Conservation (phyloP, 805 yeast genomes). For the Saccharomycopsis malanga region DNA sequence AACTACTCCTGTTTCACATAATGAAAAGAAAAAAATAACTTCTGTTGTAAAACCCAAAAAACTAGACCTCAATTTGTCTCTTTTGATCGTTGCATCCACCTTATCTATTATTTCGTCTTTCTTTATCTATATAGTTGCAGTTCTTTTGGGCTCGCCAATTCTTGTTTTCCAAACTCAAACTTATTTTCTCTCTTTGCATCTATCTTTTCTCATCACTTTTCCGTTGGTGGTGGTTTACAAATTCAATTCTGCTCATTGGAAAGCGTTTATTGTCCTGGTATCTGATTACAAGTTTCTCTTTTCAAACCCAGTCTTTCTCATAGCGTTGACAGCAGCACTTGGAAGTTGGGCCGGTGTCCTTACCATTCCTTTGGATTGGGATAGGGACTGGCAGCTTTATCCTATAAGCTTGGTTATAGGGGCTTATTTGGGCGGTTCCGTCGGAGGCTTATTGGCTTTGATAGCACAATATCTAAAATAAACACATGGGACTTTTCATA, state of each 20-base stretch:
- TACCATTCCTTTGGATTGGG: slow-evolving; percentile 97
- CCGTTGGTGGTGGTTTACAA: slow-evolving; percentile 55
- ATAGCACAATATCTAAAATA: no score
- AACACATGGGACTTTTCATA: no score
- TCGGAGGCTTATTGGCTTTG: slow-evolving; percentile 36
- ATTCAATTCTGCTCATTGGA: slow-evolving; percentile 44
- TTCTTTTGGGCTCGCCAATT: slow-evolving; percentile 80
- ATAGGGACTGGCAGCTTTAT: slow-evolving; percentile 94
- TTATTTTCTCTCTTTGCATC: slow-evolving; percentile 51
- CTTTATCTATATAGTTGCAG: slow-evolving; percentile 33
- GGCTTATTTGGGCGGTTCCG: slow-evolving; percentile 61
- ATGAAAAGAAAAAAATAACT: slow-evolving; percentile 1
- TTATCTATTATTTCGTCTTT: slow-evolving; percentile 22
- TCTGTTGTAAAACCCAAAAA: slow-evolving; percentile 21
- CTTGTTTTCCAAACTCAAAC: slow-evolving; percentile 48
- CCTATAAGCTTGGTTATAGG: slow-evolving; percentile 85
- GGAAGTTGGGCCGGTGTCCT: slow-evolving; percentile 93
- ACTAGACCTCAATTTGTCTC: slow-evolving; percentile 1
- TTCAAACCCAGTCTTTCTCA: slow-evolving; percentile 12
- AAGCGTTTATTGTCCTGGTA: slow-evolving; percentile 8
- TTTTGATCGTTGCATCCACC: slow-evolving; percentile 16
- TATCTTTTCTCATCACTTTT: slow-evolving; percentile 50
- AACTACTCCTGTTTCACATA: neutral
- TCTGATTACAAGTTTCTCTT: slow-evolving; percentile 10
- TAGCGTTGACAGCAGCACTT: slow-evolving; percentile 29